phyloP scores from a whole-genome alignment of 306 rosid genomes.

The Ceratonia siliqua region DNA sequence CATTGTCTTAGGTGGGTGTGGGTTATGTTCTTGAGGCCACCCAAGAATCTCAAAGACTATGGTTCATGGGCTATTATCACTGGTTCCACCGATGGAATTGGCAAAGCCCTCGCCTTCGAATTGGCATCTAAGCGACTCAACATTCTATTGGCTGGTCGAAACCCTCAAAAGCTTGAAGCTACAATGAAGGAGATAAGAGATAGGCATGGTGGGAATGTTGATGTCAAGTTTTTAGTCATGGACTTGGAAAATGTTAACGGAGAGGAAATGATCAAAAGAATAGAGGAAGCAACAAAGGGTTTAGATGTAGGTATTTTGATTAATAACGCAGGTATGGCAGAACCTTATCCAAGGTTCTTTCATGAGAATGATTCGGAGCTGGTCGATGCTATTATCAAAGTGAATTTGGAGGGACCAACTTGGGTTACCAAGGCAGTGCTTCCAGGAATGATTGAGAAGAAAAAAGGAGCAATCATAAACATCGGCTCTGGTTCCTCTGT shows the following conservation, averaged over 20 bases:
- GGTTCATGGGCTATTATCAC: conserved; percentile 85
- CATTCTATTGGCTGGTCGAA: conserved; percentile 56
- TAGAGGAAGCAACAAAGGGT: conserved; percentile 38
- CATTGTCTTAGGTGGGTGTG: conserved; percentile 52
- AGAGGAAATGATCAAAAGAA: conserved; percentile 36
- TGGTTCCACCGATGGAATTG: conserved; percentile 88
- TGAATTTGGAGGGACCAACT: conserved; percentile 51
- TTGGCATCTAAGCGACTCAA: conserved; percentile 63
- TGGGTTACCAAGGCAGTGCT: conserved; percentile 58
- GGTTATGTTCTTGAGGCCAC: conserved; percentile 50
- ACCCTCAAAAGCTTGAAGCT: conserved; percentile 37
- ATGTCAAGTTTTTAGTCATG: conserved; percentile 29
- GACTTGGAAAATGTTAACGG: conserved; percentile 39
- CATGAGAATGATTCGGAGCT: conserved; percentile 44
- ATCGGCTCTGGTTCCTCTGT: conserved; percentile 54
- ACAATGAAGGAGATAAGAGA: conserved; percentile 37
- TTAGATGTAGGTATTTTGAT: conserved; percentile 42
- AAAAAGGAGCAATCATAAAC: conserved; percentile 58
- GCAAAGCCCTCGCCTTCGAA: conserved; percentile 70
- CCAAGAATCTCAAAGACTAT: conserved; percentile 60
- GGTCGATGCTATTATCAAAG: conserved; percentile 33
- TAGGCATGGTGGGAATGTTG: background rate
- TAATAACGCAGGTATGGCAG: conserved; percentile 40
- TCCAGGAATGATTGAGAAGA: conserved; percentile 54
- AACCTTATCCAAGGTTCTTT: conserved; percentile 40